Evolutionary conservation across 1,284 basidiomycete species (phyloP).

Genomic region (Rhizoctonia solani): DNA sequence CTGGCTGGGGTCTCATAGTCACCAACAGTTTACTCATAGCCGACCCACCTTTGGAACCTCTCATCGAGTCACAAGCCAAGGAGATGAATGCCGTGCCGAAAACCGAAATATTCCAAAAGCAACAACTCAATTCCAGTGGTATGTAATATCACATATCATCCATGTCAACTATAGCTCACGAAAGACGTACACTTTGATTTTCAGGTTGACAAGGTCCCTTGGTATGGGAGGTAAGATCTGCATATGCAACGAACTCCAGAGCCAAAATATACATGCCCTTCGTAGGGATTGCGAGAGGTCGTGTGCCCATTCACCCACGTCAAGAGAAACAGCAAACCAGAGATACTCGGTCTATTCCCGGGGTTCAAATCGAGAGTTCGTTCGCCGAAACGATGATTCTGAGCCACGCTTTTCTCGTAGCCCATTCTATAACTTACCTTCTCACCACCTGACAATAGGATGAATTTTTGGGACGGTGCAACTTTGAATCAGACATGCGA

Average conservation of each 20-base stretch:
- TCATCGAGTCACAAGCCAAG: conserved; percentile 32
- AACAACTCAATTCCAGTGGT: conserved; percentile 53
- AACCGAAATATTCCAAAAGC: conserved; percentile 50
- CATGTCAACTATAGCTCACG: too few species aligned
- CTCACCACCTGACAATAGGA: conserved; percentile 44
- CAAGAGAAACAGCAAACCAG: conserved; percentile 59
- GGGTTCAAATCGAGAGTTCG: conserved; percentile 63
- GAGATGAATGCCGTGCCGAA: conserved; percentile 62
- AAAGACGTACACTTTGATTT: too few species aligned
- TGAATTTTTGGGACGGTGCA: conserved; percentile 63
- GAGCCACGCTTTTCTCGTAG: neutral
- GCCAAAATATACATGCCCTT: neutral
- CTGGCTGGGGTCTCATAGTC: conserved; percentile 69
- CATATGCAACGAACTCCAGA: conserved; percentile 8
- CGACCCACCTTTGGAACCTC: conserved; percentile 17
- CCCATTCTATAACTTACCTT: conserved; percentile 13
- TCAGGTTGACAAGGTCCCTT: too few species aligned
- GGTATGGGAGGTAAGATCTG: conserved; percentile 56
- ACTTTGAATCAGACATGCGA: conserved; percentile 65
- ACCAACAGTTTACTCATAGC: conserved; percentile 42
- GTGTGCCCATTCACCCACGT: conserved; percentile 77
- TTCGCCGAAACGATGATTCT: conserved; percentile 65
- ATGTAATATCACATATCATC: conserved; percentile 2
- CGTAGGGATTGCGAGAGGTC: conserved; percentile 66
- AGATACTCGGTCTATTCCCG: conserved; percentile 63